A percentile compares a stretch with the other conserved stretches of the same genome.
phyloP scores from a whole-genome alignment of 768 basidiomycete species.

The Suillus placidus region DNA sequence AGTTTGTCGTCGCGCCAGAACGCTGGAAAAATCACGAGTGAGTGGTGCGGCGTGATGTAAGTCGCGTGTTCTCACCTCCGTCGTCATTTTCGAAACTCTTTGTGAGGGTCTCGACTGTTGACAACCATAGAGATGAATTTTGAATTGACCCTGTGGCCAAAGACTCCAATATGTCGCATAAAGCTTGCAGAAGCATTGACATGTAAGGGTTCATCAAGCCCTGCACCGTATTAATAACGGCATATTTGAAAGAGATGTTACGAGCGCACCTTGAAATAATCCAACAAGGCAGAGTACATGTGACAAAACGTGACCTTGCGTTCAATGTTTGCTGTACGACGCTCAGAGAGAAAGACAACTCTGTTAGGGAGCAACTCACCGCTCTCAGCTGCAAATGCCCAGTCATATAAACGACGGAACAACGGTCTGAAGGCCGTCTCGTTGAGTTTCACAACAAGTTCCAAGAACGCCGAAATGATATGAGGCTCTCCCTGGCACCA shows the following conservation, averaged over 20 bases:
- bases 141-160: conserved; percentile 35
- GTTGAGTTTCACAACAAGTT: conserved; percentile 90
- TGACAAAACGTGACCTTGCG: conserved; percentile 75
- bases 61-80: conserved; percentile 53
- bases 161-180: conserved; percentile 60
- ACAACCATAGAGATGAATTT: conserved; percentile 60
- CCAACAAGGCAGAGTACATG: conserved; percentile 71
- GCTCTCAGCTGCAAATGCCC: conserved; percentile 74
- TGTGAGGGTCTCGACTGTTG: conserved; percentile 60
- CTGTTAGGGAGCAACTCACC: conserved; percentile 36
- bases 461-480: conserved; percentile 76
- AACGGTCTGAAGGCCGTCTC: conserved; percentile 89
- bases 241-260: neutral
- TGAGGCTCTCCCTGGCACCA: conserved; percentile 50
- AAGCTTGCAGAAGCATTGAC: conserved; percentile 70
- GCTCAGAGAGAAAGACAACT: conserved; percentile 1
- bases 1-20: conserved; percentile 92
- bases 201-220: conserved; percentile 91
- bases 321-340: conserved; percentile 33
- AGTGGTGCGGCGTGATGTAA: neutral
- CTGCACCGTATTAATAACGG: conserved; percentile 38
- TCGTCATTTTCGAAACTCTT: conserved; percentile 81
- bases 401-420: conserved; percentile 91
- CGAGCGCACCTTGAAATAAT: conserved; percentile 80
- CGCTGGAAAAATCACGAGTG: conserved; percentile 42